Evolutionary conservation across 2,329 filamentous ascomycete genomes (phyloP).

Genomic region (Podosphaera aphanis): DNA sequence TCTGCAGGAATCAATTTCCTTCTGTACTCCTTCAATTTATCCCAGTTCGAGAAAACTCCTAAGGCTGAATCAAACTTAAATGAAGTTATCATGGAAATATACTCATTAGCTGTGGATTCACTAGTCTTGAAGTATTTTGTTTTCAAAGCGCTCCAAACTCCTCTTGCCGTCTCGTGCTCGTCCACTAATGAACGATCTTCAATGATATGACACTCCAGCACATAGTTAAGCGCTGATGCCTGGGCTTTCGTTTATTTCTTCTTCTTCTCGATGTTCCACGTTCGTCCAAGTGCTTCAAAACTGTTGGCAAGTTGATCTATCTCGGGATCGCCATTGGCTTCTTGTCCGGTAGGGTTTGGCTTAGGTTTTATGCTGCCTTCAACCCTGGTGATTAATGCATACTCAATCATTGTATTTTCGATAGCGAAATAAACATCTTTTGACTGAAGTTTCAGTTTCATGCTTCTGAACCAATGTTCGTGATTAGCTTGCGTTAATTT

Average conservation of each 20-base stretch:
- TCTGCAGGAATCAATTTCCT: background rate
- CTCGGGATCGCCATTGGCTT: no score
- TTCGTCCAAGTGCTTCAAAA: background rate
- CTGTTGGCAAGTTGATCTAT: no score
- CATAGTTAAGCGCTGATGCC: background rate
- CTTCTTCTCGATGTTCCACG: background rate
- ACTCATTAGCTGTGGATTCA: background rate
- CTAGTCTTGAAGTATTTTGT: background rate
- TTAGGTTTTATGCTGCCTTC: no score
- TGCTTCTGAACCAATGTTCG: background rate
- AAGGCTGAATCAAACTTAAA: background rate
- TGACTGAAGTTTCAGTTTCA: background rate
- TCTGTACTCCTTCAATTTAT: background rate
- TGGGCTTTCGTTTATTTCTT: background rate
- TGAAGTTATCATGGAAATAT: background rate
- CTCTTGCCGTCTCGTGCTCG: background rate
- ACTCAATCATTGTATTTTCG: no score
- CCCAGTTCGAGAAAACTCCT: background rate
- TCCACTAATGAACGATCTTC: background rate
- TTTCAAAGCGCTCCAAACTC: background rate
- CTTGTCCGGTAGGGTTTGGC: no score
- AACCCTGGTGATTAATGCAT: no score
- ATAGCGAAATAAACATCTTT: background rate
- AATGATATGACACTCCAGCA: background rate
- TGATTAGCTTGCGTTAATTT: background rate